A percentile compares a stretch with the other conserved stretches of the same genome.
These are phyloP conservation scores for Populus hybrid DNA, from an alignment of 441 rosid genomes.

Conservation along the genomic window DNA sequence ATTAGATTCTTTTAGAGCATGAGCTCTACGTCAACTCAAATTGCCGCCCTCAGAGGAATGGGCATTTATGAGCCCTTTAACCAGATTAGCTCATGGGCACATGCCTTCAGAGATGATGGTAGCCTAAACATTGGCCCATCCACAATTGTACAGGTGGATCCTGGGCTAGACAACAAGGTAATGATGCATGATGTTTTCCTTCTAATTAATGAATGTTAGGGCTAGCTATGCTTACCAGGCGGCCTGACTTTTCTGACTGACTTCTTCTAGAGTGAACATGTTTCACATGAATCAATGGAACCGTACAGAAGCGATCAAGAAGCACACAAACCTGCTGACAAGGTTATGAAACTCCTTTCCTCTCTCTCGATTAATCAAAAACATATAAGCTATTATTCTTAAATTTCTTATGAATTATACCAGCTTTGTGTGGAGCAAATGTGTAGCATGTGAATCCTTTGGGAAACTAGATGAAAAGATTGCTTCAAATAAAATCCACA, in stretches of 20 bases:
- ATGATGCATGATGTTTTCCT: slow-evolving; percentile 3
- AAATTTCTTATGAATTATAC: not conserved
- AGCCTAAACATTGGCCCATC: slow-evolving; percentile 54
- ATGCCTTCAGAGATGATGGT: slow-evolving; percentile 37
- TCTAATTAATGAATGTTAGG: slow-evolving; percentile 4
- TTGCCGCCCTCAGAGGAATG: slow-evolving; percentile 48
- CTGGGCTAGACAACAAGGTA: slow-evolving; percentile 49
- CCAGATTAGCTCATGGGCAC: slow-evolving; percentile 63
- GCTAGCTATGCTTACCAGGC: slow-evolving; percentile 2
- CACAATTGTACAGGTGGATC: slow-evolving; percentile 45
- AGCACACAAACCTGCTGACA: slow-evolving; percentile 40
- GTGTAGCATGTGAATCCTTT: not conserved
- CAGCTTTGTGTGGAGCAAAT: not conserved
- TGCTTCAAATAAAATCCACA: not conserved
- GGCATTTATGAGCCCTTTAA: slow-evolving; percentile 69
- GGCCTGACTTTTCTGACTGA: slow-evolving; percentile 16
- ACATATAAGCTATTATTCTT: not conserved
- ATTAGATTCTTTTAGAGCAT: slow-evolving; percentile 25
- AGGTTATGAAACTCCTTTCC: slow-evolving; percentile 29
- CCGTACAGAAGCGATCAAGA: slow-evolving; percentile 55
- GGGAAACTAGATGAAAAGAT: slow-evolving; percentile 2
- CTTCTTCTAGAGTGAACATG: slow-evolving; percentile 37
- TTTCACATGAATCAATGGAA: slow-evolving; percentile 40
- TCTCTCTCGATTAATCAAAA: slow-evolving; percentile 4
- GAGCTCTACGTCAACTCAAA: slow-evolving; percentile 59